phyloP scores from a whole-genome alignment of 2,329 filamentous ascomycete genomes.

The Parasarocladium wereldwijsianum region DNA sequence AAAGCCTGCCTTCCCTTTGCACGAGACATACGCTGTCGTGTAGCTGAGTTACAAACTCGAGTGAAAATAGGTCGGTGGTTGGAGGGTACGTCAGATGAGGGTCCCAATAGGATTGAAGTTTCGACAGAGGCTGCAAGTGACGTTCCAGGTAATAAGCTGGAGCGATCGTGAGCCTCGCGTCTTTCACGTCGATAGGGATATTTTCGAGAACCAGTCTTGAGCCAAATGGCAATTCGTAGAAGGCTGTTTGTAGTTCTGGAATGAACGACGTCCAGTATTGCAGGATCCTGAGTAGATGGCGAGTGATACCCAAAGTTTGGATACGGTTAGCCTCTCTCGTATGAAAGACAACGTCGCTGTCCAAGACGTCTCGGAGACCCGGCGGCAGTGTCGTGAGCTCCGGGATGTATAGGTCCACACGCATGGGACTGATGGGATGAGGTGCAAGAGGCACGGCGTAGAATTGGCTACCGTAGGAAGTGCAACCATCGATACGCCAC shows the following conservation, averaged over 20 bases:
- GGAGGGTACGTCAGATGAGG: slow-evolving; percentile 24
- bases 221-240: slow-evolving; percentile 37
- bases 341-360: slow-evolving; percentile 37
- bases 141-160: slow-evolving; percentile 38
- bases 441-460: slow-evolving; percentile 40
- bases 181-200: slow-evolving; percentile 29
- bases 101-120: slow-evolving; percentile 29
- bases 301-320: slow-evolving; percentile 33
- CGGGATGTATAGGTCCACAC: slow-evolving; percentile 43
- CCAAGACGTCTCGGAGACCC: slow-evolving; percentile 28
- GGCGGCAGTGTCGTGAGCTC: slow-evolving; percentile 27
- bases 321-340: slow-evolving; percentile 34
- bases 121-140: slow-evolving; percentile 29
- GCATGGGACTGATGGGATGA: slow-evolving; percentile 28
- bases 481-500: slow-evolving; percentile 46
- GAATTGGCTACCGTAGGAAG: slow-evolving; percentile 41
- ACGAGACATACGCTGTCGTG: slow-evolving; percentile 47
- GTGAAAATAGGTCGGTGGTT: slow-evolving; percentile 30
- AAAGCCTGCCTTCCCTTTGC: slow-evolving; percentile 22
- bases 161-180: slow-evolving; percentile 30
- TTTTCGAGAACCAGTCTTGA: slow-evolving; percentile 40
- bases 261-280: slow-evolving; percentile 31
- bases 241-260: slow-evolving; percentile 18
- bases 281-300: slow-evolving; percentile 38
- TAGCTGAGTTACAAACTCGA: slow-evolving; percentile 37